Base-by-base conservation (phyloP, 345 rosid species). In the Pistacia integerrima region DNA sequence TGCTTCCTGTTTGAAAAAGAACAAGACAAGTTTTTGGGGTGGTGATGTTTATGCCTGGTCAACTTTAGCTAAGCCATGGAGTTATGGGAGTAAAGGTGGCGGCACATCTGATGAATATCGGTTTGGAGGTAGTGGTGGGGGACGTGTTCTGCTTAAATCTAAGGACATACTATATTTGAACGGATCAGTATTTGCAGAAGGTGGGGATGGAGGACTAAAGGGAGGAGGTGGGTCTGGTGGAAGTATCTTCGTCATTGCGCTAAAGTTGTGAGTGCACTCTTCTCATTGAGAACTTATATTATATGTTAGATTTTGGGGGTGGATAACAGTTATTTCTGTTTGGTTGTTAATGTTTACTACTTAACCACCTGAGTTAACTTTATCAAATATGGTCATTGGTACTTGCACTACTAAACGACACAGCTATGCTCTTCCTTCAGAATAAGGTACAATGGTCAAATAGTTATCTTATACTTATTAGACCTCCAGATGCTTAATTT, bases 211-310 rank as follows among this genome's bases (percentile, higher is more conserved):
- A 66, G 94, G 97, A 22, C 77, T 74, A 48, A 82, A 78, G 41
- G 92, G 94, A 28, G 99, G 99, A 72, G 99, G 99, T 70, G 99
- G 99, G 33, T 95, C 99, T 81, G 98, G 99, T 82, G 99, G 99
- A 82, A 95, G 99, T 79, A 89, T 93, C 73, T 83, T 59, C 77
- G 74, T 93, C 62, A 79, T 46, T 63, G 86, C 97, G 7, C 67
- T 90, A 49, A 95, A 95, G 88, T 78, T 93, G 99, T 95, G 85
- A 93, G 98, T 87, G 20, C 67, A 75, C 64, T 11, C 67, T 46
- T 13, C 69, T 58, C 59, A 55, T n/a, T 65, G 28, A 7, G 1
- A 57, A 25, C 17, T 38, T 61, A 70, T 41, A 70, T 63, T 13
- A 54, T 57, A 4, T 72, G 76, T 38, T 44, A 22, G n/a, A 10